Base-by-base conservation (phyloP, 768 basidiomycete genomes). In the Mrakia hoshinonis region DNA sequence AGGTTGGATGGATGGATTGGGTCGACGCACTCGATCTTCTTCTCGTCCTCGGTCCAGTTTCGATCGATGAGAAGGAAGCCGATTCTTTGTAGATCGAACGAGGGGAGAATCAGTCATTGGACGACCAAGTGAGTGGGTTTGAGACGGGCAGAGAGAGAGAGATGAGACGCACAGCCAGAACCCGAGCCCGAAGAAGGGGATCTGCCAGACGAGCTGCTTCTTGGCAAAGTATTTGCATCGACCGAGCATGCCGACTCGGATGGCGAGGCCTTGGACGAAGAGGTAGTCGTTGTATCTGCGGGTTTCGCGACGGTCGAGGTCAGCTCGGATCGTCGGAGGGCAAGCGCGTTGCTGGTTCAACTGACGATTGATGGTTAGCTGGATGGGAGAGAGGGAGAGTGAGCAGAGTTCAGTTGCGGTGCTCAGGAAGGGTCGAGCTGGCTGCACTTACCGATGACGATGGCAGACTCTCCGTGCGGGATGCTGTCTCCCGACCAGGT, bases 191-290 rank as follows among this genome's bases (percentile, higher is more conserved):
- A 68, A 68, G 51, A 68, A 34, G 20, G 51, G 67, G 22, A 68
- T 39, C 52, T 68, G 51, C 67, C 67, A 68, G 3, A 68, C 67
- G 34, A 68, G 67, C 52, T 55, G 24, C 52, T 34, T 67, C 38
- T 68, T 68, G 5, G 55, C 67, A 43, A 68, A 68, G 52, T 68
- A 68, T 20, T 51, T 26, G 38, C 67, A 68, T 2, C 52, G 67
- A 1, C 29, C 29, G 22, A 66, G 46, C 55, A 54, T 60, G 3
- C 67, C 51, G 1, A 43, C 47, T 58, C 67, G 51, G 15, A 68
- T n/a, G 24, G 67, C 52, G n/a, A 58, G 43, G n/a, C 46, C 67
- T 39, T 68, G 67, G 38, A 68, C 48, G 29, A 60, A 54, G 51
- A 68, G 47, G 36, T 43, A 68, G 36, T 68, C 67, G 52, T 55